Evolutionary conservation across 352 stramenopile genomes (phyloP), one percentile per base, ranked within the genome.

Genomic region (Pythium aristosporum): DNA sequence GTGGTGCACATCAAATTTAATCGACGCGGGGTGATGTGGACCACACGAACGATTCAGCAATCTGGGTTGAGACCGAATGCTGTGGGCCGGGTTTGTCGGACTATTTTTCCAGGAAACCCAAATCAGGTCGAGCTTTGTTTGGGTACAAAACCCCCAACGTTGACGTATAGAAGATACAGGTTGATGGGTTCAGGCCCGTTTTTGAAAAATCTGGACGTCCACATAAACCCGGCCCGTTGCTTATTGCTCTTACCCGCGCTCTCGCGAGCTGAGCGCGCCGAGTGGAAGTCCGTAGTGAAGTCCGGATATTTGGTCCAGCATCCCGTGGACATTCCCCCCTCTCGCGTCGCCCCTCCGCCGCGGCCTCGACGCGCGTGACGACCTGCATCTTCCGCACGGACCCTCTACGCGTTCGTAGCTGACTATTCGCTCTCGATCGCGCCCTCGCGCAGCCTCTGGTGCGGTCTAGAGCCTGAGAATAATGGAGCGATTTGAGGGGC

Each of bases 231-330:
- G 51, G 21, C 51, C 51, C 18, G 51, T 47, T 12, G 18, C 4
- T 44, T 47, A n/a, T n/a, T 36, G 51, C 36, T 32, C 32, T 30
- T 30, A 57, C 51, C 32, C 51, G 36, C 49, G n/a, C 28, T 44
- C 11, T 50, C n/a, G 49, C 12, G 49, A 43, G 49, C 30, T 56
- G 49, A 43, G 49, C 30, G 30, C 49, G 9, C 51, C 30, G n/a
- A n/a, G 52, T 59, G 52, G 52, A 59, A 59, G 52, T 58, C 52
- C 32, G 52, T 58, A 20, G 36, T 36, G 34, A 20, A 42, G 49
- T 7, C 32, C 32, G 28, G 49, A 55, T 55, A 55, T 55, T 55
- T 25, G 0, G 25, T 9, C 25, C 23, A 46, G 16, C 12, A 46
- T 21, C 39, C 42, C 55, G 1, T 52, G 39, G 39, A 8, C 44